Evolutionary conservation across 495 filamentous ascomycete genomes (phyloP), one percentile per base, ranked within the genome.

Genomic region (Hypoxylon trugodes): DNA sequence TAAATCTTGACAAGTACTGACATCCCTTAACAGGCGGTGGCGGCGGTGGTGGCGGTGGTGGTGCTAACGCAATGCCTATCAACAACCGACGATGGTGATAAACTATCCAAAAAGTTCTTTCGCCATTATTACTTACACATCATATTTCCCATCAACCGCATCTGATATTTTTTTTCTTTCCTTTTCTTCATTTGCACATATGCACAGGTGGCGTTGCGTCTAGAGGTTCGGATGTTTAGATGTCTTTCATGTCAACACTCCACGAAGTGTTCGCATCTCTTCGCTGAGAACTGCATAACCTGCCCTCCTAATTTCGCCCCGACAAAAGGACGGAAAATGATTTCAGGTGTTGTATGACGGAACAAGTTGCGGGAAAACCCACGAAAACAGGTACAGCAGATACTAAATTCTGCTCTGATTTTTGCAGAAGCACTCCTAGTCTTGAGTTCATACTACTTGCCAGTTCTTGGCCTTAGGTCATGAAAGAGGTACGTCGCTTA

Each of bases 41-140:
- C 15, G 19, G 55, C 32, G 66, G 48, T 5, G 43, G 50, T 19
- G 62, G 40, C n/a, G 70, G 70, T 26, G 75, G 73, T 45, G 76
- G 76, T 45, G 73, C 78, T 41, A 82, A 82, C 43, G 72, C 77
- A 21, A 59, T 80, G 63, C 79, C 80, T 9, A 65, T 82, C 8
- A 74, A 73, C 64, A 79, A 78, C 54, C 74, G 78, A 57, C 77
- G 80, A 52, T 82, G 80, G 80, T 82, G 74, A 74, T 58, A 25
- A 36, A 9, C 38, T 7, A 10, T 28, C 55, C 30, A 48, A 57
- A 16, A 22, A 30, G 4, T 32, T 25, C 8, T n/a, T 18, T 46
- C n/a, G n/a, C n/a, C n/a, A n/a, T n/a, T n/a, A n/a, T n/a, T n/a
- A n/a, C n/a, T n/a, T n/a, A n/a, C n/a, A n/a, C n/a, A n/a, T n/a